Evolutionary conservation across 2,329 filamentous ascomycete species (phyloP).

Genomic region (Trichoderma sp.): DNA sequence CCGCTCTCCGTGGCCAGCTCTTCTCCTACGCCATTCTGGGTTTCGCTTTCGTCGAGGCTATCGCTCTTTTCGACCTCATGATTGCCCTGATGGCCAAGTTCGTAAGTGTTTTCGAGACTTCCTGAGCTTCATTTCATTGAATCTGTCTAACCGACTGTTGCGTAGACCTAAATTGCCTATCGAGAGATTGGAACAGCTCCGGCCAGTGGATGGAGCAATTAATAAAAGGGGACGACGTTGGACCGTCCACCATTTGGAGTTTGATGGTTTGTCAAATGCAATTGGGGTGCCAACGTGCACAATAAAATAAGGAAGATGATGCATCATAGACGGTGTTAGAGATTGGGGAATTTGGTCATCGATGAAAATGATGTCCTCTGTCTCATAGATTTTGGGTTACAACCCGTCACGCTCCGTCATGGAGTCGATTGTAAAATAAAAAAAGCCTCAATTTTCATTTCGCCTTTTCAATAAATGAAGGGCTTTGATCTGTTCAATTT

Average conservation of each 20-base stretch:
- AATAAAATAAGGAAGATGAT: constrained; percentile 40
- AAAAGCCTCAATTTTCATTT: constrained; percentile 45
- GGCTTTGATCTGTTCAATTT: constrained; percentile 34
- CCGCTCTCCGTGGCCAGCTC: constrained; percentile 89
- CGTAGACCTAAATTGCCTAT: constrained; percentile 43
- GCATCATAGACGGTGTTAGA: constrained; percentile 47
- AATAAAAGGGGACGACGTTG: constrained; percentile 37
- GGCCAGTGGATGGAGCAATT: constrained; percentile 41
- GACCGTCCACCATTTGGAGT: constrained; percentile 33
- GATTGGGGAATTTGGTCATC: constrained; percentile 38
- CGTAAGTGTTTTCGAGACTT: constrained; percentile 55
- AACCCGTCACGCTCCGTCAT: constrained; percentile 38
- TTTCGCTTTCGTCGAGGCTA: constrained; percentile 94
- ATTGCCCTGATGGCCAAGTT: constrained; percentile 94
- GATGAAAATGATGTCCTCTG: constrained; percentile 37
- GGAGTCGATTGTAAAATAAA: constrained; percentile 48
- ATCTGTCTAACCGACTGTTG: not conserved
- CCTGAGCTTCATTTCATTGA: not conserved
- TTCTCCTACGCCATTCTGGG: constrained; percentile 95
- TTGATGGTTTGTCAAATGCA: constrained; percentile 34
- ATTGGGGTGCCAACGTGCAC: constrained; percentile 36
- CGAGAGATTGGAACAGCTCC: constrained; percentile 39
- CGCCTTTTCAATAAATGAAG: constrained; percentile 39
- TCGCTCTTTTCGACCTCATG: constrained; percentile 87
- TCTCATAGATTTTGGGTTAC: constrained; percentile 41